Conservation (phyloP, 805 yeast genomes). For the Grigorovia jiainica region DNA sequence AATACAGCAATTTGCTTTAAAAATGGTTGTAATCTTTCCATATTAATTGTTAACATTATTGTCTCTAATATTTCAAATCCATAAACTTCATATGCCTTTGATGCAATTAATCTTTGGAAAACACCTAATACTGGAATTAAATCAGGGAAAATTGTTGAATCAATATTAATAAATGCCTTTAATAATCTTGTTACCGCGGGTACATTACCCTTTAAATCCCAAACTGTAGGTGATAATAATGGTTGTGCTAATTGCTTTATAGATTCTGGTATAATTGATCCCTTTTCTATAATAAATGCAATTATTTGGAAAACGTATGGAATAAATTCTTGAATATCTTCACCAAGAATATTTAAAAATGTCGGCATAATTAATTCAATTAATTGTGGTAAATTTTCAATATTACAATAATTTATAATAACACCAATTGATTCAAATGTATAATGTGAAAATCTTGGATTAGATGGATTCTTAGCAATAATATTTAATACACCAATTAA, state of each 20-base stretch:
- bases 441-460: constrained; percentile 87
- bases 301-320: constrained; percentile 91
- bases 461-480: constrained; percentile 84
- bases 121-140: constrained; percentile 84
- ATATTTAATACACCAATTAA: constrained; percentile 57
- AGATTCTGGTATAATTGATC: constrained; percentile 47
- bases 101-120: constrained; percentile 86
- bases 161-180: constrained; percentile 47
- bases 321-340: constrained; percentile 87
- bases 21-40: constrained; percentile 40
- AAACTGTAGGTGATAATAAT: constrained; percentile 75
- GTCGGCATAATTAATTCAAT: constrained; percentile 51
- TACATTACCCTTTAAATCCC: constrained; percentile 90
- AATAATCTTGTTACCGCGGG: constrained; percentile 86
- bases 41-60: constrained; percentile 50
- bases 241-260: constrained; percentile 68
- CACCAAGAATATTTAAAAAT: constrained; percentile 55
- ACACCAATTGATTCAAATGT: constrained; percentile 82
- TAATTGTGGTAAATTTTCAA: constrained; percentile 24
- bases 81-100: constrained; percentile 66
- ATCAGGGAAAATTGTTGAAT: constrained; percentile 30
- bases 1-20: constrained; percentile 66
- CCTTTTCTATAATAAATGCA: constrained; percentile 59
- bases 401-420: constrained; percentile 44
- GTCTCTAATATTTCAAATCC: constrained; percentile 81